These are phyloP conservation scores for Pulveroboletus ravenelii DNA, from an alignment of 768 basidiomycete genomes.

Conservation along the genomic window DNA sequence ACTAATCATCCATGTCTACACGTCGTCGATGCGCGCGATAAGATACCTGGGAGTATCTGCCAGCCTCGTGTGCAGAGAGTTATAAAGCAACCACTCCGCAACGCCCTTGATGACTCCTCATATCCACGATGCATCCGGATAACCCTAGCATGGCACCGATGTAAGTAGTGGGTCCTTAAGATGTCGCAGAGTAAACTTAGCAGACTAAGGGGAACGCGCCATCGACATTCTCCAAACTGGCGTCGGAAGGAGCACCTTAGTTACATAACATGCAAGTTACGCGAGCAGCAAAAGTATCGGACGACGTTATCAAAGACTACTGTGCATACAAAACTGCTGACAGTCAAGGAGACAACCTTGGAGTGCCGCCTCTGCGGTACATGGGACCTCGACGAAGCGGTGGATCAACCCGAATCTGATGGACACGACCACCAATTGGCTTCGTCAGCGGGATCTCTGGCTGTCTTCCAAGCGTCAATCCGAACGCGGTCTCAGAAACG, in stretches of 20 bases:
- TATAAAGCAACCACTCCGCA: conserved; percentile 1
- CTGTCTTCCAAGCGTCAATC: conserved; percentile 12
- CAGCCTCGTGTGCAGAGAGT: conserved; percentile 12
- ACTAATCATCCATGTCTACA: no score
- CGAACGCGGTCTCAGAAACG: conserved; percentile 19
- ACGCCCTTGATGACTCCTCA: conserved; percentile 1
- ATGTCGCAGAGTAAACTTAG: not conserved
- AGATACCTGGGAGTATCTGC: conserved; percentile 18
- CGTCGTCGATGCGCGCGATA: not conserved
- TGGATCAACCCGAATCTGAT: conserved; percentile 20
- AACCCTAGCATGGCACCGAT: not conserved
- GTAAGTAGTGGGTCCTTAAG: conserved; percentile 5
- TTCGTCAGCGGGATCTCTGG: conserved; percentile 20
- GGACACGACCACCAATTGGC: conserved; percentile 18
- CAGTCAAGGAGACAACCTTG: not conserved
- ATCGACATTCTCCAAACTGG: conserved; percentile 23
- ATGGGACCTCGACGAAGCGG: conserved; percentile 25
- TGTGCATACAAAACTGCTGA: conserved; percentile 6
- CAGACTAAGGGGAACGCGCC: not conserved
- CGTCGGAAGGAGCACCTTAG: conserved; percentile 25
- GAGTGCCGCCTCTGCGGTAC: conserved; percentile 24
- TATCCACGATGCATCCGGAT: not conserved
- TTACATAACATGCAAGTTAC: conserved; percentile 22
- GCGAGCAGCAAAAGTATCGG: conserved; percentile 21
- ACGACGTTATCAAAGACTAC: conserved; percentile 21